phyloP scores from a whole-genome alignment of 768 basidiomycete genomes.

The Mycena albidolilacea region DNA sequence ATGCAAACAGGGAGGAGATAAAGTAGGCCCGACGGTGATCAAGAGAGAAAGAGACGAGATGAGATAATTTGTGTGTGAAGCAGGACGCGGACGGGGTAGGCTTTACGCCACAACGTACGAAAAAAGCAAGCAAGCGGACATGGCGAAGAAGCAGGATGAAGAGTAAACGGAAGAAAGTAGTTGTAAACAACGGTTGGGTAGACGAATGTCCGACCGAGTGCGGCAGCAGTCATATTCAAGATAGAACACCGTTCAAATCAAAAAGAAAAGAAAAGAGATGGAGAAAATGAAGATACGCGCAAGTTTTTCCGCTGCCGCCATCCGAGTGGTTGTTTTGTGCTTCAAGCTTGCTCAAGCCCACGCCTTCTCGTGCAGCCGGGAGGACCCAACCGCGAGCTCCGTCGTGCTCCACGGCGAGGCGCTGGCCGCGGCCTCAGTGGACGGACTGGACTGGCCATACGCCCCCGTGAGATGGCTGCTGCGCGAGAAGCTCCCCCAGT shows the following conservation, averaged over 20 bases:
- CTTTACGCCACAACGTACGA: conserved; percentile 27
- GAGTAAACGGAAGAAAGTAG: conserved; percentile 19
- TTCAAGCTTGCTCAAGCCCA: conserved; percentile 59
- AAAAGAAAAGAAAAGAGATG: conserved; percentile 40
- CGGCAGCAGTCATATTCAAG: conserved; percentile 52
- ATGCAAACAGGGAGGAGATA: conserved; percentile 56
- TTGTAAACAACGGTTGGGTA: conserved; percentile 38
- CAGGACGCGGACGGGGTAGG: conserved; percentile 25
- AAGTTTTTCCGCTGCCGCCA: conserved; percentile 37
- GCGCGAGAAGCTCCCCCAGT: conserved; percentile 78
- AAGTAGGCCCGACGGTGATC: conserved; percentile 55
- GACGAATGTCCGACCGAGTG: conserved; percentile 58
- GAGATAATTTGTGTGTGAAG: conserved; percentile 39
- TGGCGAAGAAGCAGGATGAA: background rate
- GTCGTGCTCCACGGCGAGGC: conserved; percentile 71
- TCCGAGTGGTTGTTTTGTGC: conserved; percentile 32
- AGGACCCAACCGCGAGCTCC: conserved; percentile 64
- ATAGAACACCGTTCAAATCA: conserved; percentile 43
- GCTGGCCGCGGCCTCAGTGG: conserved; percentile 68
- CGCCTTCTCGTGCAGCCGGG: conserved; percentile 73
- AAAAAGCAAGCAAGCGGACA: conserved; percentile 38
- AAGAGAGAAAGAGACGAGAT: conserved; percentile 42
- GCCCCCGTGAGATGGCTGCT: conserved; percentile 62
- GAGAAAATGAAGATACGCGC: conserved; percentile 35
- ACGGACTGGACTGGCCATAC: conserved; percentile 72